Percentiles rank a stretch among this genome's conserved stretches.
These are phyloP conservation scores for Jaltomata sinuosa DNA, from an alignment of 257 asterid species.

Conservation along the genomic window DNA sequence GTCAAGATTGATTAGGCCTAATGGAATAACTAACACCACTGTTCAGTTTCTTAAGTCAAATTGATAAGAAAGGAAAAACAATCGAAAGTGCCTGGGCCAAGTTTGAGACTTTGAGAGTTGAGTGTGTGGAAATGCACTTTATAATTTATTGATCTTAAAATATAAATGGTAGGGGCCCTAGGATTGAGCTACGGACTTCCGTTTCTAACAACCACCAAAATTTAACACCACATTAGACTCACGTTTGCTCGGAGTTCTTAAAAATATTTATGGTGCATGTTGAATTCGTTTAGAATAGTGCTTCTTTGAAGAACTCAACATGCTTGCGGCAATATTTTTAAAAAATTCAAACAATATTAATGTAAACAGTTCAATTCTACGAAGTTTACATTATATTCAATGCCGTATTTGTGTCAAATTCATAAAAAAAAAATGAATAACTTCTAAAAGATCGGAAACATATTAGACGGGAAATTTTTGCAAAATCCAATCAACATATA, in stretches of 20 bases:
- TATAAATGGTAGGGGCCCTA: neutral
- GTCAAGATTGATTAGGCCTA: neutral
- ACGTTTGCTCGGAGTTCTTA: too few relatives aligned
- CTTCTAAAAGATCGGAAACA: neutral
- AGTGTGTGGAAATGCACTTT: neutral
- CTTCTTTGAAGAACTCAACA: neutral
- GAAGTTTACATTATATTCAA: neutral
- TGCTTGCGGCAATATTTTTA: neutral
- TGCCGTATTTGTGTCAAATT: neutral
- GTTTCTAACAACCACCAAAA: too few relatives aligned
- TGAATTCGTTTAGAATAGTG: too few relatives aligned
- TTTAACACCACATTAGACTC: too few relatives aligned
- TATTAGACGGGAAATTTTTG: neutral
- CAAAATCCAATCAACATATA: neutral
- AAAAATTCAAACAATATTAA: neutral
- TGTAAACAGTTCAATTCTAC: neutral
- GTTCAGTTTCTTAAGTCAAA: neutral
- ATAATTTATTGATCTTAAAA: neutral
- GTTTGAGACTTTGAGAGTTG: neutral
- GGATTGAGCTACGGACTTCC: neutral
- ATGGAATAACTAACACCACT: neutral
- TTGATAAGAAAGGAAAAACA: neutral
- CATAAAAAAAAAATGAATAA: neutral
- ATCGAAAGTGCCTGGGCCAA: neutral
- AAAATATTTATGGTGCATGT: too few relatives aligned